Evolutionary conservation across 2,329 filamentous ascomycete species (phyloP), one percentile per base, ranked within the genome.

Genomic region (Fusarium penzigii): DNA sequence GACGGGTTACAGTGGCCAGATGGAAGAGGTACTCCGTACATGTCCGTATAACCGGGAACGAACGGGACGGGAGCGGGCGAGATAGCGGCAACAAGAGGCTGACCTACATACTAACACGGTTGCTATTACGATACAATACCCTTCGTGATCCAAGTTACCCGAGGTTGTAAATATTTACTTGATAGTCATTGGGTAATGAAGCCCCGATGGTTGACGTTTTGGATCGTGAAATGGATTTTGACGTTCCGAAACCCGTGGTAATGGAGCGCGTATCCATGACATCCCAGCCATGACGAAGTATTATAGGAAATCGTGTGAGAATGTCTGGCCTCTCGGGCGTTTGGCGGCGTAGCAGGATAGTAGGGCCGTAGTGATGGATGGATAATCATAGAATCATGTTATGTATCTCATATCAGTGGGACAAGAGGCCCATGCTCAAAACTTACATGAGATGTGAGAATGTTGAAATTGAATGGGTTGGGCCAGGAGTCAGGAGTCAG

Each of bases 41-140:
- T 25, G 48, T 50, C 58, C 61, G 60, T 49, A 48, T 48, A 42
- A 20, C 56, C 61, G 60, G 61, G 58, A 63, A 57, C 55, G 51
- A 58, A 63, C 61, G 61, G 60, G 61, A 63, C n/a, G 48, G 17
- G 40, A 48, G 14, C n/a, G 17, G 46, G 36, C 20, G 36, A 13
- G 25, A 34, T 34, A 25, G 20, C 20, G 20, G 20, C 20, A 25
- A 25, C 20, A 44, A 47, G 38, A 39, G 36, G 48, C 42, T 17
- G 16, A 11, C 29, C 40, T 39, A 20, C 29, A 45, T 9, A 10
- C 13, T 36, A 12, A 36, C 32, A 36, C 10, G 32, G 32, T 12
- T 36, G 32, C 32, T 36, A 36, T 36, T 36, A 36, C 32, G 32
- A 36, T 36, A 36, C 32, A 12, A 25, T 25, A 25, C 20, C 20